phyloP scores from a whole-genome alignment of 2,329 filamentous ascomycete species.

The Teratosphaeria zuluensis region DNA sequence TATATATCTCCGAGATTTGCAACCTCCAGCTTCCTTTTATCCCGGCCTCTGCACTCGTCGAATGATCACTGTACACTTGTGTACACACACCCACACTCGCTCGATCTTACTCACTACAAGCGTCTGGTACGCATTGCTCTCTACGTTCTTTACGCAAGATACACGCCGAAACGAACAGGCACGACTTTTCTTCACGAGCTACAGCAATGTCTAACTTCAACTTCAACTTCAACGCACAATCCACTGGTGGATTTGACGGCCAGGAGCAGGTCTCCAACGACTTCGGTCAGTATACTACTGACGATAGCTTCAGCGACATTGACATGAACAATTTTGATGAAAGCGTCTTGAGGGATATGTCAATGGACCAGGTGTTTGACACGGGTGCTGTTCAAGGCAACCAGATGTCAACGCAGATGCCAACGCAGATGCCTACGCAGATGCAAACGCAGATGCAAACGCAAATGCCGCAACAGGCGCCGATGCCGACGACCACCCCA shows the following conservation, averaged over 20 bases:
- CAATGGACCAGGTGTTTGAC: not conserved
- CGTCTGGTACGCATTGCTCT: not conserved
- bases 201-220: not conserved
- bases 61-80: not conserved
- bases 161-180: not conserved
- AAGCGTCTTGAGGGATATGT: not conserved
- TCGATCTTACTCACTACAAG: not conserved
- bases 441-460: not conserved
- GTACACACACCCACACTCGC: not conserved
- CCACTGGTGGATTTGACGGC: not conserved
- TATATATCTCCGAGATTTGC: not conserved
- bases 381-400: not conserved
- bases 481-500: not conserved
- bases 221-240: not conserved
- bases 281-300: not conserved
- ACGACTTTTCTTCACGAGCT: not conserved
- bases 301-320: not conserved
- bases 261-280: not conserved
- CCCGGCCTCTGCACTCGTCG: not conserved
- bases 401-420: not conserved
- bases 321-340: not conserved
- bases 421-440: not conserved
- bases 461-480: not conserved
- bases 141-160: not conserved
- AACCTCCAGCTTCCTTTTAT: not conserved